Percentiles rank a stretch among this genome's conserved stretches.
Evolutionary conservation across 179 eudicot genomes (phyloP).

Genomic region (Vitellaria paradoxa): DNA sequence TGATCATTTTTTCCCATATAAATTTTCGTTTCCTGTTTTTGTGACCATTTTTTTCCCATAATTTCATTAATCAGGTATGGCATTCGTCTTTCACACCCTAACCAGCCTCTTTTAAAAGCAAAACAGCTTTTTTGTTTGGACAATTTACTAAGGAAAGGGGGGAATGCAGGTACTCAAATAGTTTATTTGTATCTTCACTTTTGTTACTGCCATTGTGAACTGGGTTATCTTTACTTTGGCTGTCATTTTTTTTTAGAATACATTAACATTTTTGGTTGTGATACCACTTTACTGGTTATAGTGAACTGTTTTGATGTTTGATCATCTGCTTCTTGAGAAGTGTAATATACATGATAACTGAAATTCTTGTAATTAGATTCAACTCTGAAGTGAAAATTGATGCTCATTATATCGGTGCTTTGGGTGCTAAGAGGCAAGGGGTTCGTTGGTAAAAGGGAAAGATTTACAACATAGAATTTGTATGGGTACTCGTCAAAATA

Average conservation of each 20-base stretch:
- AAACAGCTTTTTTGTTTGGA: slow-evolving; percentile 79
- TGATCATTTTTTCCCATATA: not conserved
- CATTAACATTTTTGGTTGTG: not conserved
- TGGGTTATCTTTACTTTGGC: not conserved
- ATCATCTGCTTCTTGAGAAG: not conserved
- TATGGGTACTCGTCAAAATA: too few species aligned
- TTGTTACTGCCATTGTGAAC: not conserved
- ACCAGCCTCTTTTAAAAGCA: slow-evolving; percentile 81
- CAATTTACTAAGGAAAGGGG: slow-evolving; percentile 69
- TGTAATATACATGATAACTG: not conserved
- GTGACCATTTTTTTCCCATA: slow-evolving; percentile 1
- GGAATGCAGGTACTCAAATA: slow-evolving; percentile 44
- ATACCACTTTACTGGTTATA: not conserved
- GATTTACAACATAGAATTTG: too few species aligned
- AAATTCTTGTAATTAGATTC: not conserved
- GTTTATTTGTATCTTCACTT: slow-evolving; percentile 16
- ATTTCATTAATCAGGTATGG: slow-evolving; percentile 39
- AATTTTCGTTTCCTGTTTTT: not conserved
- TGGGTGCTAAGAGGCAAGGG: not conserved
- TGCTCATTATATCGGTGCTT: not conserved
- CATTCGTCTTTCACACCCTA: slow-evolving; percentile 56
- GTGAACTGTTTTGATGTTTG: too few species aligned
- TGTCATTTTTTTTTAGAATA: not conserved
- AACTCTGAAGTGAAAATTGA: not conserved
- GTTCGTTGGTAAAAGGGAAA: not conserved